A percentile compares a stretch with the other conserved stretches of the same genome.
These are phyloP conservation scores for Syzygium malaccense DNA, from an alignment of 441 rosid genomes.

Conservation along the genomic window DNA sequence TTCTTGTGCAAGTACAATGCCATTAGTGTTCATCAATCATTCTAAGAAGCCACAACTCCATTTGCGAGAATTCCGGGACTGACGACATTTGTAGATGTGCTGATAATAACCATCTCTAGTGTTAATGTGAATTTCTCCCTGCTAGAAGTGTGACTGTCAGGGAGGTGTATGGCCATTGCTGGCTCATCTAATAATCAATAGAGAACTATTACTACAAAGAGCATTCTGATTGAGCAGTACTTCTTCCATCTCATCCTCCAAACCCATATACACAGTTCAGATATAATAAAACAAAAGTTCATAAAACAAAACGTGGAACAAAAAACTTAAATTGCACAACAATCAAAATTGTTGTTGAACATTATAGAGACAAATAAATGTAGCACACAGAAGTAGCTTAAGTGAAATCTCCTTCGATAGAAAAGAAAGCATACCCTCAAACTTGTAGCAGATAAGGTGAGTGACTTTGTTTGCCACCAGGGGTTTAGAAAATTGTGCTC, in stretches of 20 bases:
- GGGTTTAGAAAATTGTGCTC: conserved; percentile 88
- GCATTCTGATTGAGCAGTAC: neutral
- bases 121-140: neutral
- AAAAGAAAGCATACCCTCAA: conserved; percentile 56
- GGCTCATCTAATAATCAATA: neutral
- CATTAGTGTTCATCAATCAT: neutral
- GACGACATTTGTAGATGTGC: neutral
- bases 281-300: neutral
- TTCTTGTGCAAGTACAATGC: neutral
- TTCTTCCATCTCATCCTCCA: neutral
- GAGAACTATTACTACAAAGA: neutral
- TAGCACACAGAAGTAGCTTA: neutral
- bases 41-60: neutral
- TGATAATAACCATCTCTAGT: neutral
- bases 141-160: neutral
- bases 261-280: neutral
- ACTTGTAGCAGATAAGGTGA: conserved; percentile 91
- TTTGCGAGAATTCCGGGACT: neutral
- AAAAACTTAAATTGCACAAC: neutral
- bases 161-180: neutral
- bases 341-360: neutral
- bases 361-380: neutral
- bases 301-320: neutral
- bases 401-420: neutral
- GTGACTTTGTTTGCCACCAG: conserved; percentile 83